A percentile compares a stretch with the other conserved stretches of the same genome.
Conservation (phyloP, 2,329 filamentous ascomycete species). For the Tolypocladium paradoxum region DNA sequence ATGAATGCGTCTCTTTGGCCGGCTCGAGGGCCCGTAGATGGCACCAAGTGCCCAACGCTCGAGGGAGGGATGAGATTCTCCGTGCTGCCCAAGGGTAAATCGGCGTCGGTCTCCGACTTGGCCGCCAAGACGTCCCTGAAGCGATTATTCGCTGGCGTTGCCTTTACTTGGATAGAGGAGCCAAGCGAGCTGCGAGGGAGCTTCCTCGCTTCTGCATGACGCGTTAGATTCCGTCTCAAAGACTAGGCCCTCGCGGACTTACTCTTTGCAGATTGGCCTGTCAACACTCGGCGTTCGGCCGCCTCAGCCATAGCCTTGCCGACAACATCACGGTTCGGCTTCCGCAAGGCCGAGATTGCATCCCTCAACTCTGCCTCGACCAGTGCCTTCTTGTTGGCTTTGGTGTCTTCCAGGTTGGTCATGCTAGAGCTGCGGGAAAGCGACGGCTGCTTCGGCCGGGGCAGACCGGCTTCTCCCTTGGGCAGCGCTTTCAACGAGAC, state of each 20-base stretch:
- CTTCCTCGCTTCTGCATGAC: slow-evolving; percentile 38
- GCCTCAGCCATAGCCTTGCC: slow-evolving; percentile 57
- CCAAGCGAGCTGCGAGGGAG: slow-evolving; percentile 26
- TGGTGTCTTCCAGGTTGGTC: slow-evolving; percentile 41
- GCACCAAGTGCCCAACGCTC: slow-evolving; percentile 26
- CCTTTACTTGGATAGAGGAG: slow-evolving; percentile 40
- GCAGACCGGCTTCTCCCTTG: slow-evolving; percentile 25
- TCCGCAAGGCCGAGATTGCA: slow-evolving; percentile 63
- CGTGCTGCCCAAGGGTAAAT: slow-evolving; percentile 10
- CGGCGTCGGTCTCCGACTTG: slow-evolving; percentile 13
- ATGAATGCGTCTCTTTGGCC: slow-evolving; percentile 19
- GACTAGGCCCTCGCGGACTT: slow-evolving; percentile 14
- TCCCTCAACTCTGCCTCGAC: slow-evolving; percentile 62
- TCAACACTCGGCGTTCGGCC: slow-evolving; percentile 47
- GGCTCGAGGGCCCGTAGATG: slow-evolving; percentile 28
- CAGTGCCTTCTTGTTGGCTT: slow-evolving; percentile 52
- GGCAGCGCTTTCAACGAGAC: slow-evolving; percentile 37
- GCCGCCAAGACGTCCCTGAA: slow-evolving; percentile 38
- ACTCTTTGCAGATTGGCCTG: slow-evolving; percentile 37
- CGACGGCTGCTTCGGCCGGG: slow-evolving; percentile 28
- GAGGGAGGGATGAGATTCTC: slow-evolving; percentile 25
- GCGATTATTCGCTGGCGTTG: slow-evolving; percentile 44
- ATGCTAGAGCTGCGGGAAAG: slow-evolving; percentile 34
- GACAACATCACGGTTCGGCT: slow-evolving; percentile 62
- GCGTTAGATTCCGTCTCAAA: slow-evolving; percentile 16